phyloP scores from a whole-genome alignment of 208 protist species.

The Trypanosoma congolense region DNA sequence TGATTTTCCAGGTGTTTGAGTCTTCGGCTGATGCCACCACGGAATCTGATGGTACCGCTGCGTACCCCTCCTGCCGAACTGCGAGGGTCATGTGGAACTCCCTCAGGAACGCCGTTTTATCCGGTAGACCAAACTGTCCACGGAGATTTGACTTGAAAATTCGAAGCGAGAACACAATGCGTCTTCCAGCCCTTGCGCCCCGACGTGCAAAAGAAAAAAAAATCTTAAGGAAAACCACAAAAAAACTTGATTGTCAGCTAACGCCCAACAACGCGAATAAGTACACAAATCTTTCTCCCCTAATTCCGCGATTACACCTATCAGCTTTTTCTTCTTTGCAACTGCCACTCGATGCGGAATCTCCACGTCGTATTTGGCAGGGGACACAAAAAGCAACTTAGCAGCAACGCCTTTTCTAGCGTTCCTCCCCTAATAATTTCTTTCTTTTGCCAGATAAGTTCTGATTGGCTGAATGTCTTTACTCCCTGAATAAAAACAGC shows the following conservation, averaged over 20 bases:
- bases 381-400: no score
- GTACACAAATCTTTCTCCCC: neutral
- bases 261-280: neutral
- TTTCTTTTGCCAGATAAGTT: no score
- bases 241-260: neutral
- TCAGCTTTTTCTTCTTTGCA: neutral
- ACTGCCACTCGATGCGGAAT: no score
- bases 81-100: neutral
- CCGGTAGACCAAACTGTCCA: no score
- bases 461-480: no score
- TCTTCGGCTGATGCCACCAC: neutral
- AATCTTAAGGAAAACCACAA: neutral
- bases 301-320: neutral
- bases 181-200: no score
- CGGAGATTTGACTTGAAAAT: no score
- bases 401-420: no score
- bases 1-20: neutral
- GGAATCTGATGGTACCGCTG: neutral
- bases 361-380: no score
- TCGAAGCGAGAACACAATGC: no score
- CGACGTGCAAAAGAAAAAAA: neutral
- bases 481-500: no score
- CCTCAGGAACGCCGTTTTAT: neutral
- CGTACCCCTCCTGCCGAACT: neutral
- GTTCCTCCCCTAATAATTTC: no score